Percentiles rank a stretch among this genome's conserved stretches.
phyloP scores from a whole-genome alignment of 805 yeast genomes.

The Tetrapisispora taiwanensis region DNA sequence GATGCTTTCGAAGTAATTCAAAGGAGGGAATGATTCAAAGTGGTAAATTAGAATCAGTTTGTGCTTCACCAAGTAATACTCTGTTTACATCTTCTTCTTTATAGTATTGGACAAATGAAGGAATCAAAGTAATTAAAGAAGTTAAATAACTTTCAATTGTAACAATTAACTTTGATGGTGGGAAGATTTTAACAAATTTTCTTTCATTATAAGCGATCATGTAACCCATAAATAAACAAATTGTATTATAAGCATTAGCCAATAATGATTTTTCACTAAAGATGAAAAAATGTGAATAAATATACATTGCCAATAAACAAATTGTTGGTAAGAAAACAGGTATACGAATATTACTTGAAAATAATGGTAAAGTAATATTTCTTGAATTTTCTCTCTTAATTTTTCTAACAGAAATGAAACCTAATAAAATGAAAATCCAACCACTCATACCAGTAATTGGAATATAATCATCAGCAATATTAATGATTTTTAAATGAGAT shows the following conservation, averaged over 20 bases:
- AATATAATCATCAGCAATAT: neutral
- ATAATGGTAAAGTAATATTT: conserved; percentile 41
- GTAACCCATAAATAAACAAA: conserved; percentile 37
- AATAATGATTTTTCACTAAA: neutral
- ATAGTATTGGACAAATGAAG: conserved; percentile 41
- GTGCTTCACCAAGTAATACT: conserved; percentile 2
- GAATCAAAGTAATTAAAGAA: conserved; percentile 42
- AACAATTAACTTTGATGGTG: conserved; percentile 54
- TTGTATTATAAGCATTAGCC: neutral
- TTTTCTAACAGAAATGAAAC: conserved; percentile 32
- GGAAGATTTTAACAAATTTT: conserved; percentile 45
- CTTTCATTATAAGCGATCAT: conserved; percentile 42
- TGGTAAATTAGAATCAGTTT: neutral
- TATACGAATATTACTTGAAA: conserved; percentile 23
- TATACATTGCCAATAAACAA: neutral
- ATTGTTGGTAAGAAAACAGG: conserved; percentile 15
- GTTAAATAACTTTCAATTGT: conserved; percentile 52
- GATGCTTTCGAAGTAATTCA: no score
- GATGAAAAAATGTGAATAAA: neutral
- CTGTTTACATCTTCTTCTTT: conserved; percentile 43
- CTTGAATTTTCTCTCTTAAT: conserved; percentile 4
- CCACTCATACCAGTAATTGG: conserved; percentile 60
- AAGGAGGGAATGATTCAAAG: no score
- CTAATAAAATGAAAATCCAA: conserved; percentile 58
- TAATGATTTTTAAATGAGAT: conserved; percentile 36